phyloP scores from a whole-genome alignment of 306 rosid genomes.

The Prosopis cineraria region DNA sequence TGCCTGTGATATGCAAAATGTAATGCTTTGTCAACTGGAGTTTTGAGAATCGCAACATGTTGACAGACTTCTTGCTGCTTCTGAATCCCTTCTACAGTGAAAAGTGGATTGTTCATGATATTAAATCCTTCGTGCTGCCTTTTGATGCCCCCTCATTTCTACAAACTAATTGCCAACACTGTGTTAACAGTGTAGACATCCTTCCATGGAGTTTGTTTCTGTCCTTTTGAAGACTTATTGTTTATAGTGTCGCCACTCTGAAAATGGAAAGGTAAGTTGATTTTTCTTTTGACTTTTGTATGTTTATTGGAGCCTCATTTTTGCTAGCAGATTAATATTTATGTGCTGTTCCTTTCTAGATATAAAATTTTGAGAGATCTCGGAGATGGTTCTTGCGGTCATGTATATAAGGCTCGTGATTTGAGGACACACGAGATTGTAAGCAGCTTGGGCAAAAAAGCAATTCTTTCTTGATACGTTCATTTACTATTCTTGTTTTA shows the following conservation, averaged over 20 bases:
- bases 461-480: conserved; percentile 16
- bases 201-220: conserved; percentile 62
- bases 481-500: conserved; percentile 24
- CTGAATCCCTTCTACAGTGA: conserved; percentile 45
- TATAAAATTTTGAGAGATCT: conserved; percentile 82
- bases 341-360: conserved; percentile 39
- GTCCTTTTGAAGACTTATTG: conserved; percentile 52
- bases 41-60: conserved; percentile 56
- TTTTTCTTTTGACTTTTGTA: conserved; percentile 24
- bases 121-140: conserved; percentile 50
- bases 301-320: conserved; percentile 26
- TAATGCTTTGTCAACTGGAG: conserved; percentile 46
- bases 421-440: conserved; percentile 70
- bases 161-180: conserved; percentile 53
- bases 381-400: conserved; percentile 91
- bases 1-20: conserved; percentile 19
- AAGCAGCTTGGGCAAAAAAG: conserved; percentile 37
- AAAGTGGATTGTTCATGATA: conserved; percentile 51
- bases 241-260: conserved; percentile 42
- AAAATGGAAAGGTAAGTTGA: conserved; percentile 76
- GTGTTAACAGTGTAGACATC: conserved; percentile 57
- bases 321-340: conserved; percentile 12
- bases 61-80: conserved; percentile 45
- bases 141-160: conserved; percentile 37
- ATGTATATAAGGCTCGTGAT: conserved; percentile 83